Conservation (phyloP, 2,329 filamentous ascomycete genomes). For the Neofusicoccum sp. region DNA sequence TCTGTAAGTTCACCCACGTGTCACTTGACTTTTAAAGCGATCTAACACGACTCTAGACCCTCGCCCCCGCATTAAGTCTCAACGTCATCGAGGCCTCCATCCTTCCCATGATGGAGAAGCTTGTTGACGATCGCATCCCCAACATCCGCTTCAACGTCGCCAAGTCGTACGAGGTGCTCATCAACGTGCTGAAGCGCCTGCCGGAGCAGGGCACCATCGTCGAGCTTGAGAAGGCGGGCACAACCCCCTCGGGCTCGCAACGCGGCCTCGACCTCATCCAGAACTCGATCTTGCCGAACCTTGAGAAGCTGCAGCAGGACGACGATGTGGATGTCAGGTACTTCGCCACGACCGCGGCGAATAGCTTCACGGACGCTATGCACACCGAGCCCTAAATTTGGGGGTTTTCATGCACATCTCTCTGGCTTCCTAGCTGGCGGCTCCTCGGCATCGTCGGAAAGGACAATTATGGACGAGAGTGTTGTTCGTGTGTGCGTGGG, state of each 20-base stretch:
- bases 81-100: conserved; percentile 92
- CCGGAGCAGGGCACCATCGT: conserved; percentile 85
- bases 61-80: conserved; percentile 87
- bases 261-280: conserved; percentile 78
- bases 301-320: conserved; percentile 95
- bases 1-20: conserved; percentile 66
- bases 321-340: conserved; percentile 97
- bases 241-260: conserved; percentile 60
- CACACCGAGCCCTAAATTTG: conserved; percentile 33
- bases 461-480: conserved; percentile 10
- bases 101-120: conserved; percentile 91
- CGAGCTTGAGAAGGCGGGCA: conserved; percentile 76
- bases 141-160: conserved; percentile 99
- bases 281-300: conserved; percentile 79
- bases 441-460: conserved; percentile 7
- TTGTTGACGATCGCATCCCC: conserved; percentile 90
- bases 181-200: conserved; percentile 86
- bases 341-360: conserved; percentile 88
- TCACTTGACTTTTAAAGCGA: not conserved
- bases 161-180: conserved; percentile 90
- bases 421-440: conserved; percentile 4
- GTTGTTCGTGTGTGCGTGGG: not conserved
- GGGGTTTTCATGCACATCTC: not conserved
- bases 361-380: conserved; percentile 42
- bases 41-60: conserved; percentile 62